Base-by-base conservation (phyloP, 2,329 filamentous ascomycete genomes). In the Stagonosporopsis chrysanthemi region DNA sequence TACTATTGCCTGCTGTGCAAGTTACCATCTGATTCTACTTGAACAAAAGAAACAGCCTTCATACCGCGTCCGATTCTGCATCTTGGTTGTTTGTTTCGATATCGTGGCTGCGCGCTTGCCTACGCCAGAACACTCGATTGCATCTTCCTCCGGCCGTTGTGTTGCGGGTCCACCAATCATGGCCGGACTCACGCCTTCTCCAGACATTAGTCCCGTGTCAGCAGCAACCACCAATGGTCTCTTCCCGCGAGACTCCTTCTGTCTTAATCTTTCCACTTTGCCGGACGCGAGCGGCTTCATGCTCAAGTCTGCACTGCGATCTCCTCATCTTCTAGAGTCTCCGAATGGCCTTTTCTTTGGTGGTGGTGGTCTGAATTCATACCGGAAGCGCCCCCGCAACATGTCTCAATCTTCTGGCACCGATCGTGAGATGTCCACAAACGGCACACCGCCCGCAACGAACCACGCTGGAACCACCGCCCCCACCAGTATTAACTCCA, bases 191-290 rank as follows among this genome's bases (percentile, higher is more conserved):
- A 76, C 75, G 61, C 75, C 74, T 58, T 77, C 75, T 66, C 74
- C 75, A 75, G 75, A 77, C 60, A 71, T 76, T 71, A 77, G 75
- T 74, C 75, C 75, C 68, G 69, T 76, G 73, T 77, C 75, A 75
- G 75, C 75, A 66, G 73, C 73, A 52, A 75, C 73, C 49, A 74
- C 72, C 69, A 76, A 75, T 72, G 69, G 72, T 55, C 72, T 68
- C 19, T 76, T 75, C 47, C 71, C 72, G 60, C 69, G 65, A 60
- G 75, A 77, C 61, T 73, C 73, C 40, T 77, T 77, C 65, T 75
- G 70, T 67, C 75, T 77, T 67, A 75, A 73, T 64, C 72, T 77
- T 53, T 74, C 71, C 63, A 67, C 72, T 61, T 49, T 77, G 52
- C 73, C 75, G 55, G 74, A 77, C 60, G 58, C 74, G 35, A 69